Evolutionary conservation across 805 yeast species (phyloP).

Genomic region (Lipomyces anomalus): DNA sequence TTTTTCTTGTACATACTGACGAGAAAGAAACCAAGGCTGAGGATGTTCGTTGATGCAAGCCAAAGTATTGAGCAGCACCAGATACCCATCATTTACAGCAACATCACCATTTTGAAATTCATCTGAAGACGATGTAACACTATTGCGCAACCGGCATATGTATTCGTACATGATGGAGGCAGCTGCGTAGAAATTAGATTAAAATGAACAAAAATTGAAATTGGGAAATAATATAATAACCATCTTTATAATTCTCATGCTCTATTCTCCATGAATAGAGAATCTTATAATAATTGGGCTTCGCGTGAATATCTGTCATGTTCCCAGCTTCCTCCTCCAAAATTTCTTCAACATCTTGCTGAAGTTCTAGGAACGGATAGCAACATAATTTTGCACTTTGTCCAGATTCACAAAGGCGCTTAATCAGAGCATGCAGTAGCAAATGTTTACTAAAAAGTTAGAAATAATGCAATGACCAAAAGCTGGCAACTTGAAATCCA

Average conservation of each 20-base stretch:
- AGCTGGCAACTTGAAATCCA: neutral
- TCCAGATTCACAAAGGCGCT: conserved; percentile 38
- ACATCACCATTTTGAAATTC: conserved; percentile 19
- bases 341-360: conserved; percentile 40
- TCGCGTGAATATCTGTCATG: conserved; percentile 30
- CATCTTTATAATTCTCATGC: conserved; percentile 47
- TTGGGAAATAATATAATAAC: conserved; percentile 12
- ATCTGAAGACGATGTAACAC: conserved; percentile 2
- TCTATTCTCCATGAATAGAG: conserved; percentile 48
- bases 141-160: conserved; percentile 28
- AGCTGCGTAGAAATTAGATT: conserved; percentile 28
- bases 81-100: conserved; percentile 21
- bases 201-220: conserved; percentile 9
- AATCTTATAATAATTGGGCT: conserved; percentile 45
- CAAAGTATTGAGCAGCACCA: conserved; percentile 24
- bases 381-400: conserved; percentile 38
- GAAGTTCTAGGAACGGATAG: conserved; percentile 43
- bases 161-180: conserved; percentile 36
- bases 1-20: neutral
- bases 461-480: neutral
- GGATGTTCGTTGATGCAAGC: conserved; percentile 33
- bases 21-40: conserved; percentile 37
- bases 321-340: conserved; percentile 33
- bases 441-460: conserved; percentile 16
- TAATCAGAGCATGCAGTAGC: conserved; percentile 35